phyloP scores from a whole-genome alignment of 305 asterid species.

The Fraxinus albicans region DNA sequence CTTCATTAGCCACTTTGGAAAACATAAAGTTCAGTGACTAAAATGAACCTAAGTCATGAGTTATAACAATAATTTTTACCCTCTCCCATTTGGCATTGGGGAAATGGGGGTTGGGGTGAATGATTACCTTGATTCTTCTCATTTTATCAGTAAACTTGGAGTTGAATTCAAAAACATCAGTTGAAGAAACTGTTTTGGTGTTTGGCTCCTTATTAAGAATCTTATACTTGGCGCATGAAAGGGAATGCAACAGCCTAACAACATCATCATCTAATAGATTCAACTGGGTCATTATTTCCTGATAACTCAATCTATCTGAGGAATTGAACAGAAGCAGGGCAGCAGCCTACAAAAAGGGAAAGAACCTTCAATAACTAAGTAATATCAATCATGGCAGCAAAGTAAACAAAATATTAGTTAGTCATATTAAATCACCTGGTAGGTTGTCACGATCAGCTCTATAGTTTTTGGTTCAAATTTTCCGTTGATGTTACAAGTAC shows the following conservation, averaged over 20 bases:
- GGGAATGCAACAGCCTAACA: constrained; percentile 88
- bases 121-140: constrained; percentile 91
- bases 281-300: constrained; percentile 79
- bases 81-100: neutral
- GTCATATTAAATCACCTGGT: constrained; percentile 56
- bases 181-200: constrained; percentile 70
- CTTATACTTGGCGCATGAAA: constrained; percentile 90
- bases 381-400: neutral
- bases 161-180: constrained; percentile 85
- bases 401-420: constrained; percentile 5
- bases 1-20: neutral
- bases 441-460: constrained; percentile 84
- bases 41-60: neutral
- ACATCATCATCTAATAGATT: constrained; percentile 92
- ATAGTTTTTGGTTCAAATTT: constrained; percentile 81
- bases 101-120: neutral
- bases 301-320: constrained; percentile 82
- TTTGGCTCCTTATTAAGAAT: constrained; percentile 85
- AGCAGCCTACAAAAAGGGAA: constrained; percentile 64
- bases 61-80: neutral
- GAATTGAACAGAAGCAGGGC: constrained; percentile 79
- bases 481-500: constrained; percentile 89
- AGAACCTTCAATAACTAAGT: constrained; percentile 1
- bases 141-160: constrained; percentile 86
- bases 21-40: neutral